Evolutionary conservation across 768 basidiomycete genomes (phyloP), one percentile per base, ranked within the genome.

Genomic region (Boletus huronensis): DNA sequence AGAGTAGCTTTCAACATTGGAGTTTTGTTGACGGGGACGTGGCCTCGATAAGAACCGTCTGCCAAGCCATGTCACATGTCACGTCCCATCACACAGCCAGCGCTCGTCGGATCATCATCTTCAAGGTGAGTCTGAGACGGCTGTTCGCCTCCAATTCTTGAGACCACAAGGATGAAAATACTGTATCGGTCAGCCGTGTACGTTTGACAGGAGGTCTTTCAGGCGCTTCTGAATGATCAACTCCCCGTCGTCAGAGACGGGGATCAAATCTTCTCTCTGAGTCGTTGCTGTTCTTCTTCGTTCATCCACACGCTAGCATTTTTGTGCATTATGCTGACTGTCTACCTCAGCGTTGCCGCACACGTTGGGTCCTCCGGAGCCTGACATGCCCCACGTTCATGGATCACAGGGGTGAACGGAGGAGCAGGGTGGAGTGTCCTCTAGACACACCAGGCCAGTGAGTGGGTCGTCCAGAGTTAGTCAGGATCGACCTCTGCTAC

Each of bases 231-330:
- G 58, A 39, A 58, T 67, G 70, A 71, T 61, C 28, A 26, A n/a
- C 21, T 61, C 52, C 58, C 60, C 21, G 61, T 59, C 51, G 2
- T 16, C 9, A 6, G 13, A n/a, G 53, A 50, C 58, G 29, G 62
- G 63, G 60, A 59, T 13, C 5, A 6, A 52, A 71, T 71, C 70
- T 71, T 71, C 70, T 71, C 71, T 72, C 71, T 72, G 70, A 70
- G 32, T 50, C 31, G 11, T 53, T 21, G 23, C 44, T 35, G 14
- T 39, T 49, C 5, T 42, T 38, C n/a, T 17, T 35, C 34, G 2
- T 29, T 29, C 42, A 1, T 44, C 34, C 48, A 19, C 48, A 40
- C n/a, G 10, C 21, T 17, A 13, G 32, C 25, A 2, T 6, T 28
- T 50, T 40, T 17, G 23, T 25, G 39, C 42, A 45, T 47, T 29